Evolutionary conservation across 257 asterid genomes (phyloP), one percentile per base, ranked within the genome.

Genomic region (Nicotiana otophora): DNA sequence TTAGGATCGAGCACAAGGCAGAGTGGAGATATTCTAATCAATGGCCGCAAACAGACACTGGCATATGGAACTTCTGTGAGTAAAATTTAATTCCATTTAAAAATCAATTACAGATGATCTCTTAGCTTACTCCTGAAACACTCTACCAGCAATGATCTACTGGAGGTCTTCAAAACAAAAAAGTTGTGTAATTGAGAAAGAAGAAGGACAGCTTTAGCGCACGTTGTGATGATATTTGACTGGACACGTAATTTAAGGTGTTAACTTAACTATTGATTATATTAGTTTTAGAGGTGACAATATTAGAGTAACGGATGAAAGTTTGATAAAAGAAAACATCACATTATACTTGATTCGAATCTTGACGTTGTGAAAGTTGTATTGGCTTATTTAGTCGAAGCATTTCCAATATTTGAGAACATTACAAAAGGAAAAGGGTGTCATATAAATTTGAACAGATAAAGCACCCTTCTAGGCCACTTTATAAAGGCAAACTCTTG

Each of bases 1-100:
- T 28, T 84, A 51, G 84, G 80, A 20, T 81, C 72, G 7, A 81
- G 62, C 70, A 84, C 84, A 1, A 81, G 82, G 65, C 87, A 84
- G 78, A 84, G 36, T 0, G 87, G 87, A 15, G 84, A 84, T 19
- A 81, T 84, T 74, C 82, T 84, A 4, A 54, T 81, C 31, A 84
- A 84, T 76, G 87, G 87, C 3, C 78, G 82, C 2, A 57, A 19
- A 81, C 87, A 84, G 33, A 46, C 82, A 10, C 70, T 84, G 42
- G 82, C 82, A 0, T 81, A 70, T 75, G 87, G 87, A 61, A 17
- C 84, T 3, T 84, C 46, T 7, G 87, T 84, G 64, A 12, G 78
- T 12, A 19, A 75, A 61, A 8, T 53, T 3, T 51, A 42, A 8
- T 14, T 5, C 57, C 19, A 53, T 4, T 17, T 62, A 23, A 63